Evolutionary conservation across 352 stramenopile species (phyloP).

Genomic region (Globisporangium paroecandrum): DNA sequence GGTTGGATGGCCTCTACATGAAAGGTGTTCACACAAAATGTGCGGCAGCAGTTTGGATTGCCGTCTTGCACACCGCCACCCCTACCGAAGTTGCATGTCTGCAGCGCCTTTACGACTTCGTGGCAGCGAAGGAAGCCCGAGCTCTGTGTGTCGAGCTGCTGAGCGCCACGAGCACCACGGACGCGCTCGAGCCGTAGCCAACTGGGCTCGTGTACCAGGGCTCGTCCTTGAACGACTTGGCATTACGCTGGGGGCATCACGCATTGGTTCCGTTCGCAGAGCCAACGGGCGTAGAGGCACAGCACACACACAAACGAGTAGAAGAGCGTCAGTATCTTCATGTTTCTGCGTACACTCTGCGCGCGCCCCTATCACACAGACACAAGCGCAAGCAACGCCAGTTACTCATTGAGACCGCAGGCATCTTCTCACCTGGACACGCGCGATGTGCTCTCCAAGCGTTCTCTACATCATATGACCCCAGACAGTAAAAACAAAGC

Average conservation of each 20-base stretch:
- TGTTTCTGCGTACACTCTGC: background rate
- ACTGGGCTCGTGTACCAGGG: constrained; percentile 53
- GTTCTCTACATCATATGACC: background rate
- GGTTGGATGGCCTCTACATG: background rate
- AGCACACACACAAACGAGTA: background rate
- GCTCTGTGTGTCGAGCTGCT: constrained; percentile 32
- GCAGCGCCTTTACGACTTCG: constrained; percentile 33
- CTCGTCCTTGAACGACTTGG: constrained; percentile 64
- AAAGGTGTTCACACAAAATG: background rate
- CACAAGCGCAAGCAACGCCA: background rate
- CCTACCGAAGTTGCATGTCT: constrained; percentile 31
- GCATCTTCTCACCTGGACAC: constrained; percentile 10
- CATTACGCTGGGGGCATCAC: constrained; percentile 19
- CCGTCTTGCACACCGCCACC: background rate
- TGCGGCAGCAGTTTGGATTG: too few relatives aligned
- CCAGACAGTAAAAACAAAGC: background rate
- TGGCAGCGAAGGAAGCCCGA: constrained; percentile 33
- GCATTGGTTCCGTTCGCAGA: background rate
- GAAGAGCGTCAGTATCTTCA: background rate
- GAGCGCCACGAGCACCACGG: constrained; percentile 41
- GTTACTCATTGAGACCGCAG: background rate
- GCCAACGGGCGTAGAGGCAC: background rate
- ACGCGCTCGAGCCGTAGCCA: constrained; percentile 39
- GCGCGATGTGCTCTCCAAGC: constrained; percentile 16
- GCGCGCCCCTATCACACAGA: background rate